Conservation (phyloP, 192 early-diverging fungal genomes). For the Linnemannia exigua region DNA sequence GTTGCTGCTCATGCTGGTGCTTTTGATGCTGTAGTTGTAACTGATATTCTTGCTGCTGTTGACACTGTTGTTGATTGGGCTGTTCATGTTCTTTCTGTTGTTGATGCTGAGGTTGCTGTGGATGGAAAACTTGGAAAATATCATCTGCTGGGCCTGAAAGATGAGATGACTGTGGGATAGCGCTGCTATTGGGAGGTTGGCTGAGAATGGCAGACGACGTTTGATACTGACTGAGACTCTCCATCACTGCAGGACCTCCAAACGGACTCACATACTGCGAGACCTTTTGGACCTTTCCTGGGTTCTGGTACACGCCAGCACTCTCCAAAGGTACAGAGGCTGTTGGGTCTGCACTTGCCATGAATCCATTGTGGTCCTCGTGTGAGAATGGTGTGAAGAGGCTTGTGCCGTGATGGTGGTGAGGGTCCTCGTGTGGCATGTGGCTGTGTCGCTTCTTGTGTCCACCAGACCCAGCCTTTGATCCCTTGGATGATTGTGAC, state of each 20-base stretch:
- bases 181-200: conserved; percentile 23
- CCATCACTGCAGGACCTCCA: conserved; percentile 46
- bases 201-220: conserved; percentile 40
- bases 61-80: conserved; percentile 12
- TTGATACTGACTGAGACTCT: conserved; percentile 40
- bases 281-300: conserved; percentile 44
- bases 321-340: not conserved
- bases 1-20: conserved; percentile 10
- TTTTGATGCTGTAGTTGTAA: conserved; percentile 9
- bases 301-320: conserved; percentile 4
- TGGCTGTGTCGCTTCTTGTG: conserved; percentile 32
- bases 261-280: conserved; percentile 50
- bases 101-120: not conserved
- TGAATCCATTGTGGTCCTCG: not conserved
- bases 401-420: not conserved
- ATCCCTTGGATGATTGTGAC: conserved; percentile 15
- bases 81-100: not conserved
- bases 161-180: not conserved
- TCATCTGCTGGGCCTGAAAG: not conserved
- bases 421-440: conserved; percentile 11
- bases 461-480: not conserved
- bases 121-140: conserved; percentile 2
- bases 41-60: conserved; percentile 14
- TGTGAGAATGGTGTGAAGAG: not conserved
- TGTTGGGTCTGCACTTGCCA: not conserved